phyloP scores from a whole-genome alignment of 176 grass and related monocot genomes.

The Eleusine coracana region DNA sequence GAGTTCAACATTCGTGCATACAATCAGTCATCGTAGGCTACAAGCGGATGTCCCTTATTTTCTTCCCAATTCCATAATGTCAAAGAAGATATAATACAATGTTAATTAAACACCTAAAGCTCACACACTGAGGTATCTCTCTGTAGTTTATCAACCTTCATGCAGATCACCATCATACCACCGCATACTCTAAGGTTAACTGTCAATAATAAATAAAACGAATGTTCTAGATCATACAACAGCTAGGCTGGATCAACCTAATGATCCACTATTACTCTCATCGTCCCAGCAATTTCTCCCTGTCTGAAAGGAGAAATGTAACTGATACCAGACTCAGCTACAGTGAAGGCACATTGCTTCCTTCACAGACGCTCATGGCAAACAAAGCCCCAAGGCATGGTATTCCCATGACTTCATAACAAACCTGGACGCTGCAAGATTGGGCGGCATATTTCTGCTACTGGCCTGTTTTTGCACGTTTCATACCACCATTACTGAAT shows the following conservation, averaged over 20 bases:
- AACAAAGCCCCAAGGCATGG: constrained; percentile 22
- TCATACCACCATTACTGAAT: constrained; percentile 75
- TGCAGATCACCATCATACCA: constrained; percentile 44
- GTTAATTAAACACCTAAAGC: constrained; percentile 46
- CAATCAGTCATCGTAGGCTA: not conserved
- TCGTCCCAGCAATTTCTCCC: constrained; percentile 32
- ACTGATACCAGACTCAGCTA: constrained; percentile 31
- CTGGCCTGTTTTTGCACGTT: constrained; percentile 69
- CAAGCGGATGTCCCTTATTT: constrained; percentile 14
- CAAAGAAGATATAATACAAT: constrained; percentile 45
- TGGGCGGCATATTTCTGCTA: constrained; percentile 35
- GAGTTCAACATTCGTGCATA: not conserved
- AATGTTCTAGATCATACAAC: constrained; percentile 57
- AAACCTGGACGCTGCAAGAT: constrained; percentile 20
- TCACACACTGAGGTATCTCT: constrained; percentile 35
- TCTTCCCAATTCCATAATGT: constrained; percentile 27
- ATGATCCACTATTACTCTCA: constrained; percentile 8
- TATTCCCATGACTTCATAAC: constrained; percentile 21
- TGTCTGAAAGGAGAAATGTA: constrained; percentile 11
- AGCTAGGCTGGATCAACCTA: constrained; percentile 40
- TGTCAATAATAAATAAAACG: constrained; percentile 56
- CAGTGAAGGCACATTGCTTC: constrained; percentile 47
- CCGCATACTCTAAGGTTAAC: constrained; percentile 53
- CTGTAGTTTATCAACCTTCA: constrained; percentile 13
- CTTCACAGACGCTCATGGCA: constrained; percentile 38